Evolutionary conservation across 2,329 filamentous ascomycete species (phyloP), one percentile per base, ranked within the genome.

Genomic region (Exophiala xenobiotica): DNA sequence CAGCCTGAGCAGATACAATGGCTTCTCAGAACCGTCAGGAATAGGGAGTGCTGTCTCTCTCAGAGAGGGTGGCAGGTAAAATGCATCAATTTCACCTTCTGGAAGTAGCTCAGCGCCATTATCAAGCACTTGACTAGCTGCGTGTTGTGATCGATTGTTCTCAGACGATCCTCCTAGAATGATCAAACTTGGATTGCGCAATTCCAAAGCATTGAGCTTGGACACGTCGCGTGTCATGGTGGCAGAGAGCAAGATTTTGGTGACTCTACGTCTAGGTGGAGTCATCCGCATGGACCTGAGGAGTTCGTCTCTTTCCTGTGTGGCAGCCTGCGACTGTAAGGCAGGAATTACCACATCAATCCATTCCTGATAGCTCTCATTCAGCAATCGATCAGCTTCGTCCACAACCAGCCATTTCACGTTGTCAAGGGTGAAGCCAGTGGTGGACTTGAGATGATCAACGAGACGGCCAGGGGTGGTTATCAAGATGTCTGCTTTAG

Each of bases 221-320:
- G 89, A 83, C 4, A 99, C 90, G 72, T 97, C 92, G 3, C 88
- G 84, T 0, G 93, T 97, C 46, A 99, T 85, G 1, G 93, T 99
- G n/a, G 93, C 93, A 6, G 93, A 99, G 72, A 99, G 97, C 3
- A 99, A 80, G 14, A 95, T 81, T 38, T 62, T 62, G n/a, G 33
- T 55, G 11, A 61, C 52, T 20, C 29, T 56, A 19, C 60, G 51
- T 85, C 0, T 91, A 96, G 70, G 97, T 90, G 22, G 92, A 81
- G 66, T 88, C 78, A 3, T 79, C 72, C 6, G 88, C 81, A 1
- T 88, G 82, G 0, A 93, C 91, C 1, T 96, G 78, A 6, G 86
- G 83, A 6, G 82, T 83, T 9, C 97, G 77, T 66, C 91, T 96
- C 58, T 88, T 87, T 67, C 92, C 88, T 1, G 96, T 82, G 65